A percentile compares a stretch with the other conserved stretches of the same genome.
phyloP scores from a whole-genome alignment of 2,329 filamentous ascomycete species.

The Aaosphaeria arxii region DNA sequence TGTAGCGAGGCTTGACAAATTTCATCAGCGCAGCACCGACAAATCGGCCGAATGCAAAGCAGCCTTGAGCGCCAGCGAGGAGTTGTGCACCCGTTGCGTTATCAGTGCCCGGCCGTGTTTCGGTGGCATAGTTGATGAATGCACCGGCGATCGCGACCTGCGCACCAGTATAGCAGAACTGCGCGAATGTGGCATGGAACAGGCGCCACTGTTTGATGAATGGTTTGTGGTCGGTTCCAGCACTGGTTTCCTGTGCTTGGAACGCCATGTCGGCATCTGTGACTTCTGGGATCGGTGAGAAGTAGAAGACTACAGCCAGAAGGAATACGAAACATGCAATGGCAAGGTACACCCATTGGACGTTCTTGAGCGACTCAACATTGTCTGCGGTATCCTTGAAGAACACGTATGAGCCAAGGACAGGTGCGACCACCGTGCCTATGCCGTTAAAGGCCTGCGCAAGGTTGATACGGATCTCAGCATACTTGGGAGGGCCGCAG shows the following conservation, averaged over 20 bases:
- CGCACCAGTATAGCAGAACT: constrained; percentile 78
- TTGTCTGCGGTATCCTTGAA: constrained; percentile 54
- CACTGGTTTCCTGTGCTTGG: constrained; percentile 41
- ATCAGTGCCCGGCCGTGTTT: constrained; percentile 36
- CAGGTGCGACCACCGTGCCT: constrained; percentile 57
- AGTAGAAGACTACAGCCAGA: constrained; percentile 58
- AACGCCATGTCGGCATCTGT: constrained; percentile 62
- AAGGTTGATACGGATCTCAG: constrained; percentile 58
- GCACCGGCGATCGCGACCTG: constrained; percentile 57
- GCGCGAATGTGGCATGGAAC: constrained; percentile 72
- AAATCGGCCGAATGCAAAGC: constrained; percentile 72
- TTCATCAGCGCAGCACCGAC: constrained; percentile 64
- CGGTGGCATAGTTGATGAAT: constrained; percentile 38
- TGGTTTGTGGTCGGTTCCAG: constrained; percentile 44
- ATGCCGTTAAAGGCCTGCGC: constrained; percentile 59
- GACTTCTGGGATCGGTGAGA: constrained; percentile 54
- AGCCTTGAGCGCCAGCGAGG: constrained; percentile 70
- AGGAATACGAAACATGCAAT: constrained; percentile 60
- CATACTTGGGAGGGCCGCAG: constrained; percentile 59
- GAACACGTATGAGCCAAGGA: constrained; percentile 60
- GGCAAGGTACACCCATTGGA: constrained; percentile 64
- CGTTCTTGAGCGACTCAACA: constrained; percentile 52
- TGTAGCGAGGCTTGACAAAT: constrained; percentile 64
- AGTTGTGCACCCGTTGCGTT: constrained; percentile 63
- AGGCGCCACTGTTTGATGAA: constrained; percentile 64